These are phyloP conservation scores for Xylaria arbuscula DNA, from an alignment of 2,329 filamentous ascomycete species.

Conservation along the genomic window DNA sequence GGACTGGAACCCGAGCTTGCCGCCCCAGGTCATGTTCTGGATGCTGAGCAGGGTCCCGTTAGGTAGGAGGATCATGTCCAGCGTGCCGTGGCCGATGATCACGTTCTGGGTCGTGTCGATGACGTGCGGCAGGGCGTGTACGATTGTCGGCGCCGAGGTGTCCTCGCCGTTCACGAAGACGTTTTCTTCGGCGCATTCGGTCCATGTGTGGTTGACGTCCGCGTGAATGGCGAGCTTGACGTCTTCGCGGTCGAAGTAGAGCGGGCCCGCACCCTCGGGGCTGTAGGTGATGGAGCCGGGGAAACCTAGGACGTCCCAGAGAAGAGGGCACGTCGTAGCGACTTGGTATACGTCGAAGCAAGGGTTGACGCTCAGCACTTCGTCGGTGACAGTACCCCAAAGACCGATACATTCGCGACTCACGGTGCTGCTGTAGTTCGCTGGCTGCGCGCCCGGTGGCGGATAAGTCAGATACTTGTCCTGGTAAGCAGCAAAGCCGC, in stretches of 20 bases:
- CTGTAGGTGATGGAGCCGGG: conserved; percentile 73
- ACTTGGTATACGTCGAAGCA: conserved; percentile 79
- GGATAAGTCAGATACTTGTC: conserved; percentile 70
- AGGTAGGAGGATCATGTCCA: conserved; percentile 74
- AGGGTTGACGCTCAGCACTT: conserved; percentile 67
- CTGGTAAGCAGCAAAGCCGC: conserved; percentile 68
- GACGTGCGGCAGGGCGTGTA: conserved; percentile 72
- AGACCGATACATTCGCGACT: conserved; percentile 63
- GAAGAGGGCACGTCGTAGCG: conserved; percentile 72
- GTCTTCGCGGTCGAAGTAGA: conserved; percentile 78
- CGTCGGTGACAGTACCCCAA: conserved; percentile 61
- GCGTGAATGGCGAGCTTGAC: conserved; percentile 77
- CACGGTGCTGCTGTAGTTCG: conserved; percentile 55
- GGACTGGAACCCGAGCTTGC: conserved; percentile 74
- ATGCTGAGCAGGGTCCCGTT: conserved; percentile 78
- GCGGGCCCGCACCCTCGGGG: conserved; percentile 65
- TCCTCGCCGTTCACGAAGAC: conserved; percentile 60
- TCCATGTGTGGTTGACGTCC: conserved; percentile 54
- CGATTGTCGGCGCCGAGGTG: conserved; percentile 63
- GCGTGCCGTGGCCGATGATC: conserved; percentile 76
- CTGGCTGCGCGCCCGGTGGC: conserved; percentile 66
- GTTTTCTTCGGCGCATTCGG: conserved; percentile 39
- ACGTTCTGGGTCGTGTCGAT: conserved; percentile 80
- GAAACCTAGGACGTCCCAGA: conserved; percentile 68
- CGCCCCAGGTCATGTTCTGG: conserved; percentile 86